These are phyloP conservation scores for Corylus heterophylla DNA, from an alignment of 306 rosid genomes.

Conservation along the genomic window DNA sequence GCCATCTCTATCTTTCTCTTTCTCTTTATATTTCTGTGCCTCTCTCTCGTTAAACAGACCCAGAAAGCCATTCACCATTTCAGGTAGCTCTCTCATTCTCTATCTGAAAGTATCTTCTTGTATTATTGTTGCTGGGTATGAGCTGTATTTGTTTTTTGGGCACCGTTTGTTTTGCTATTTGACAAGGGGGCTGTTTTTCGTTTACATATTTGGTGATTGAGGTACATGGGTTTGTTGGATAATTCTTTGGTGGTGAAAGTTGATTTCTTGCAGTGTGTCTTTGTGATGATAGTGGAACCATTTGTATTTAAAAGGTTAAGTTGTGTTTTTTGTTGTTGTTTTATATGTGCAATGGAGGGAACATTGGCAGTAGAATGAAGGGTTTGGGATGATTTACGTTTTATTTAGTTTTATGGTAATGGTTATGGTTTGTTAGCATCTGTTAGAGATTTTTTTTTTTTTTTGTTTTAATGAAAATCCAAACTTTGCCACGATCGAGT, in stretches of 20 bases:
- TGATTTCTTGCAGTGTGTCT: neutral
- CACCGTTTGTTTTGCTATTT: neutral
- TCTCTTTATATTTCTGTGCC: neutral
- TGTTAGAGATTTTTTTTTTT: neutral
- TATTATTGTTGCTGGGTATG: neutral
- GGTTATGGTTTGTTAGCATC: neutral
- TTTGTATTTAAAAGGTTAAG: neutral
- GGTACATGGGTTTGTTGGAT: slow-evolving; percentile 10
- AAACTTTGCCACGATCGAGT: neutral
- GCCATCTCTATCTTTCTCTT: slow-evolving; percentile 25
- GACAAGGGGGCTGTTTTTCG: neutral
- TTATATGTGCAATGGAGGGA: neutral
- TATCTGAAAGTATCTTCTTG: neutral
- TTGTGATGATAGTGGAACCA: neutral
- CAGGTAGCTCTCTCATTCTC: slow-evolving; percentile 34
- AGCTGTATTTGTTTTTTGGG: slow-evolving; percentile 18
- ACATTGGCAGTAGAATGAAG: neutral
- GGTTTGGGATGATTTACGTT: neutral
- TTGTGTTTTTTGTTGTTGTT: neutral
- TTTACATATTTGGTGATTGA: neutral
- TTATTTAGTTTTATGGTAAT: neutral
- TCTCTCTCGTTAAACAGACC: slow-evolving; percentile 2
- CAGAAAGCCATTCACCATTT: slow-evolving; percentile 24
- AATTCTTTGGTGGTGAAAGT: slow-evolving; percentile 11
- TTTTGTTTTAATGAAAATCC: neutral